These are phyloP conservation scores for Diaporthe aspalathi DNA, from an alignment of 2,329 filamentous ascomycete genomes.

Conservation along the genomic window DNA sequence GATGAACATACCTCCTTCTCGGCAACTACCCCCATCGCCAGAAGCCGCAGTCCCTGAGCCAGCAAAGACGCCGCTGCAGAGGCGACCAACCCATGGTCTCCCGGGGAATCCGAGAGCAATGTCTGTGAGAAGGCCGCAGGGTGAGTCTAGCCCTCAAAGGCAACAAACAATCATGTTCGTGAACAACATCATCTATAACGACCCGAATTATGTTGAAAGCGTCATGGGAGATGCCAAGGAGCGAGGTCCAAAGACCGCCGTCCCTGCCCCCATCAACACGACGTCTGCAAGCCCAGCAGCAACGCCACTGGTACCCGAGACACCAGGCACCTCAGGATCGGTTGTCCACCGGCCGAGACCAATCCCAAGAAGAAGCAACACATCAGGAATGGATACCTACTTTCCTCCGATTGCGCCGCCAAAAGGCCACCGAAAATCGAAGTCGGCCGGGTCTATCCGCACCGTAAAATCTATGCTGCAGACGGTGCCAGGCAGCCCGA, in stretches of 20 bases:
- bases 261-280: constrained; percentile 30
- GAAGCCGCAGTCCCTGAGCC: constrained; percentile 49
- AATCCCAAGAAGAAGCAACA: constrained; percentile 57
- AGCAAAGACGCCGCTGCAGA: constrained; percentile 55
- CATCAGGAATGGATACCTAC: constrained; percentile 46
- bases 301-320: constrained; percentile 32
- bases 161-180: constrained; percentile 66
- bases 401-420: constrained; percentile 53
- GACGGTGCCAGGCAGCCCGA: constrained; percentile 58
- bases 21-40: constrained; percentile 45
- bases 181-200: constrained; percentile 66
- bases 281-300: background rate
- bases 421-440: constrained; percentile 58
- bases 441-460: constrained; percentile 60
- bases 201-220: constrained; percentile 60
- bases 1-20: constrained; percentile 48
- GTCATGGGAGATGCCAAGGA: constrained; percentile 60
- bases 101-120: constrained; percentile 60
- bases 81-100: constrained; percentile 59
- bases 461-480: constrained; percentile 59
- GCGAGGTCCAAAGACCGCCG: constrained; percentile 43
- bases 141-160: constrained; percentile 44
- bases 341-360: constrained; percentile 67
- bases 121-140: constrained; percentile 47
- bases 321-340: constrained; percentile 48